Conservation (phyloP, 2,329 filamentous ascomycete genomes). For the Colletotrichum tropicale region DNA sequence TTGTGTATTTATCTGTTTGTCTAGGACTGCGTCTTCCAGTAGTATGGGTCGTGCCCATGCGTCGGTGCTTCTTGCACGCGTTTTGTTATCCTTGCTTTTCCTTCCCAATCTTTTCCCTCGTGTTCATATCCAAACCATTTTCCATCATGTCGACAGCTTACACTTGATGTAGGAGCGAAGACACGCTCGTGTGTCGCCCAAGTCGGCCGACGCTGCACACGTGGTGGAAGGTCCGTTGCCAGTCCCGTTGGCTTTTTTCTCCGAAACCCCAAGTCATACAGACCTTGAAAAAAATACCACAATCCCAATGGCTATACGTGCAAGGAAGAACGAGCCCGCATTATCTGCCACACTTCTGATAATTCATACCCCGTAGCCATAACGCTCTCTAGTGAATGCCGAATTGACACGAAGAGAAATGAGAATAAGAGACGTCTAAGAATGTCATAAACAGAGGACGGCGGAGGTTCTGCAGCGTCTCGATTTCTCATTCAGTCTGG, state of each 20-base stretch:
- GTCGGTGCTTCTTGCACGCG: not conserved
- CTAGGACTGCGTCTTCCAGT: conserved; percentile 8
- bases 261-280: not conserved
- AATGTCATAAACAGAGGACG: conserved; percentile 11
- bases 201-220: not conserved
- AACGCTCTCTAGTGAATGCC: conserved; percentile 9
- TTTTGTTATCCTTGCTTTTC: conserved; percentile 1
- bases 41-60: not conserved
- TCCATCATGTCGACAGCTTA: not conserved
- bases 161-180: not conserved
- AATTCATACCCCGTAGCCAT: conserved; percentile 1
- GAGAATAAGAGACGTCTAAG: conserved; percentile 22
- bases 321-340: not conserved
- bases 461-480: too few relatives aligned
- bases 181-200: not conserved
- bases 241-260: not conserved
- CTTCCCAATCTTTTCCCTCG: not conserved
- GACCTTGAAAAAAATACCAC: conserved; percentile 3
- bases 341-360: not conserved
- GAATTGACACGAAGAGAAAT: conserved; percentile 11
- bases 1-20: conserved; percentile 11
- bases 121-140: not conserved
- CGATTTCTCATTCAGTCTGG: not conserved
- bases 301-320: not conserved
- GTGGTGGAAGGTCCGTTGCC: not conserved